Evolutionary conservation across 208 protist species (phyloP), one percentile per base, ranked within the genome.

Genomic region (Acanthamoeba royreba): DNA sequence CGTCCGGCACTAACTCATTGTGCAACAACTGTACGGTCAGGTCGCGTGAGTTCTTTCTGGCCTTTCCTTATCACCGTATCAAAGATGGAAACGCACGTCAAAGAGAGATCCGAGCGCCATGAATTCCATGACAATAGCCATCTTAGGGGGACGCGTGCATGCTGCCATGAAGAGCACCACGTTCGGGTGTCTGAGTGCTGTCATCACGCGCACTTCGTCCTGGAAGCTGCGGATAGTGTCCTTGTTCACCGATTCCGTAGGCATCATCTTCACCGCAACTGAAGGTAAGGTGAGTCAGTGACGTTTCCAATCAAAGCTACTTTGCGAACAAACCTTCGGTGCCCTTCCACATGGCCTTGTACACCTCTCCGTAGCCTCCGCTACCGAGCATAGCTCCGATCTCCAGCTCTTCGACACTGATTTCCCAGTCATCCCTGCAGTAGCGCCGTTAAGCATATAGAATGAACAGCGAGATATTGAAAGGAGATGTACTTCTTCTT

Each of bases 341-440:
- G 47, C 85, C 85, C 55, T 43, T 91, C 85, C 85, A 91, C 2
- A 69, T 69, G 31, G 85, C 85, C 49, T 91, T 91, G 4, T 69
- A 69, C 17, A 91, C 85, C 42, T 86, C 77, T 4, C 77, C 77
- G 40, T 53, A 86, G 42, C 77, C 77, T 19, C 77, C 77, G 40
- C 22, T 86, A 2, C 77, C 77, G 22, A 86, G 42, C 22, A 53
- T 0, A n/a, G 42, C 13, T 19, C 77, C 77, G 47, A 86, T 7
- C 58, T 69, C 58, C 11, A 69, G 58, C 19, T 86, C 13, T 19
- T 86, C 13, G 5, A n/a, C 19, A 2, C 52, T 9, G 8, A 86
- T 86, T 42, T 53, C 40, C 77, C 77, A 86, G 31, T 86, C 77
- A 2, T 86, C 77, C 8, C n/a, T 1, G 7, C 58, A 31, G 28